Evolutionary conservation across 768 basidiomycete genomes (phyloP).

Genomic region (Collybia nuda): DNA sequence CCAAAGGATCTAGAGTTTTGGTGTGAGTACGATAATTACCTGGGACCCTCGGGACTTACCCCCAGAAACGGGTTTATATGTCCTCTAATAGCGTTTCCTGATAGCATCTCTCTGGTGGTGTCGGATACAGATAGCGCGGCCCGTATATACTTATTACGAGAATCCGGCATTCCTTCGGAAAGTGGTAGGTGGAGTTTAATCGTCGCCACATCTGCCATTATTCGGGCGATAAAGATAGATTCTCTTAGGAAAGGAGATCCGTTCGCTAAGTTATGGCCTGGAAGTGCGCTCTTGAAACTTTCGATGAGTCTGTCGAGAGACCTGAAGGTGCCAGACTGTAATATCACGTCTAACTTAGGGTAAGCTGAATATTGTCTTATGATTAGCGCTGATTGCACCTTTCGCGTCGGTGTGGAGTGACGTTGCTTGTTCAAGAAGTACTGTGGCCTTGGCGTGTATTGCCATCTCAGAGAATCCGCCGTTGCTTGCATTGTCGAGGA

Average conservation of each 20-base stretch:
- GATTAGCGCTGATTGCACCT: neutral
- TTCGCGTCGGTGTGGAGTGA: neutral
- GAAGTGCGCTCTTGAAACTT: neutral
- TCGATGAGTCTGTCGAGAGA: neutral
- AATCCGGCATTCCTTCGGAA: neutral
- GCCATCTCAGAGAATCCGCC: neutral
- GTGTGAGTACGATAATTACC: neutral
- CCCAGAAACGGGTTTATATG: neutral
- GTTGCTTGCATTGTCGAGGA: neutral
- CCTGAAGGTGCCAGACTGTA: neutral
- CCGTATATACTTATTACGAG: neutral
- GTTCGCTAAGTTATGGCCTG: too few relatives aligned
- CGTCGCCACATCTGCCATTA: neutral
- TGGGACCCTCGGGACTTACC: neutral
- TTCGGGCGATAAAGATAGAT: neutral
- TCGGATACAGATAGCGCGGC: neutral
- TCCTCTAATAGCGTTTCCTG: neutral
- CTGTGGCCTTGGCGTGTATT: neutral
- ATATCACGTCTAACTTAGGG: neutral
- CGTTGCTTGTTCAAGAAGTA: neutral
- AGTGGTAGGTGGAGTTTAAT: slow-evolving; percentile 1
- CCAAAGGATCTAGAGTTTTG: neutral
- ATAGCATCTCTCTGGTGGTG: neutral
- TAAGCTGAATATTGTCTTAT: neutral
- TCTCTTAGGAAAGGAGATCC: too few relatives aligned